phyloP scores from a whole-genome alignment of 2,329 filamentous ascomycete genomes.

The Alternaria panax region DNA sequence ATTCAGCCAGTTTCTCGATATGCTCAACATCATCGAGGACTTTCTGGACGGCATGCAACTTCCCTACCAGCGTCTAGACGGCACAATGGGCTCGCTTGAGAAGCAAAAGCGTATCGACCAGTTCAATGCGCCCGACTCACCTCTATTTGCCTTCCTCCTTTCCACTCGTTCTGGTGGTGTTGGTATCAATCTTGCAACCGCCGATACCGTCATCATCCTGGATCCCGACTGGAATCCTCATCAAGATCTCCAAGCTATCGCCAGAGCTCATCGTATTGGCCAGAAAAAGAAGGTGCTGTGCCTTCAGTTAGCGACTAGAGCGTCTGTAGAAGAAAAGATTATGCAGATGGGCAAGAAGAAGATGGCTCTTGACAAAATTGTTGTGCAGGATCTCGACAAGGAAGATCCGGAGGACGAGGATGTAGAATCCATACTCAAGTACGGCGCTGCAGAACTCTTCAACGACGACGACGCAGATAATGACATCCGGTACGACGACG shows the following conservation, averaged over 20 bases:
- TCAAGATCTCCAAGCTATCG: slow-evolving; percentile 94
- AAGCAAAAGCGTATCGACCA: slow-evolving; percentile 95
- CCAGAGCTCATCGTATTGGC: slow-evolving; percentile 92
- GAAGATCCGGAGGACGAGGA: slow-evolving; percentile 82
- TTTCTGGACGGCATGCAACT: slow-evolving; percentile 81
- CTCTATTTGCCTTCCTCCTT: slow-evolving; percentile 86
- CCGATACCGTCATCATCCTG: slow-evolving; percentile 96
- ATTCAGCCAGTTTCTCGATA: slow-evolving; percentile 92
- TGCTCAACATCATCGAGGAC: slow-evolving; percentile 89
- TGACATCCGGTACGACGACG: slow-evolving; percentile 81
- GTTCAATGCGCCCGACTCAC: slow-evolving; percentile 85
- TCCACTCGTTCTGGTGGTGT: slow-evolving; percentile 96
- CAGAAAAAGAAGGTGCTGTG: slow-evolving; percentile 96
- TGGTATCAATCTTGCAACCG: slow-evolving; percentile 95
- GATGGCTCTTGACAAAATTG: slow-evolving; percentile 91
- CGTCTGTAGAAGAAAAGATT: slow-evolving; percentile 92
- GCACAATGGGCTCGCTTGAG: slow-evolving; percentile 78
- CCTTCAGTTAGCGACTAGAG: slow-evolving; percentile 90
- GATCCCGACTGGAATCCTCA: slow-evolving; percentile 98
- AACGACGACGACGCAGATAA: slow-evolving; percentile 72
- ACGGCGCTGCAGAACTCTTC: slow-evolving; percentile 88
- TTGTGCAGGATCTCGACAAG: slow-evolving; percentile 90
- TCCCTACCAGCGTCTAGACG: slow-evolving; percentile 82
- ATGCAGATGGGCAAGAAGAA: slow-evolving; percentile 96
- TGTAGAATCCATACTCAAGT: slow-evolving; percentile 84